These are phyloP conservation scores for Chlamydomonas sphaeroides DNA, from an alignment of 139 green algal species.

Conservation along the genomic window DNA sequence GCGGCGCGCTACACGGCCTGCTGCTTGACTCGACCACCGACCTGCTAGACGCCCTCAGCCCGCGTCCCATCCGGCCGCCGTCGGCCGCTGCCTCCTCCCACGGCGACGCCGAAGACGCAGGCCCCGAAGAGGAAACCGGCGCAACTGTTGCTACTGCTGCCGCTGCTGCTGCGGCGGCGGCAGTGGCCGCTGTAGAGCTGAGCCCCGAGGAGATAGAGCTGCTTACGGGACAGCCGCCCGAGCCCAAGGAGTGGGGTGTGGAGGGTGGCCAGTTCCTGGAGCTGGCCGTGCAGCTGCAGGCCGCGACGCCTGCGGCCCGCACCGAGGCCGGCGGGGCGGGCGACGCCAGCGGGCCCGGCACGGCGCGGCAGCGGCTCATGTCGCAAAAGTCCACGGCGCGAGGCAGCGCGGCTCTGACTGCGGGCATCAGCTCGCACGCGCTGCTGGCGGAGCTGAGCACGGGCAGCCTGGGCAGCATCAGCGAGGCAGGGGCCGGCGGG, in stretches of 20 bases:
- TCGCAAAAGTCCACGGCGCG: too few species aligned
- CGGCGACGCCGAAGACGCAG: too few species aligned
- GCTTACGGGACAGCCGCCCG: not conserved
- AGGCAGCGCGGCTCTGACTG: too few species aligned
- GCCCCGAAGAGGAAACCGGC: too few species aligned
- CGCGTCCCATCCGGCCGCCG: not conserved
- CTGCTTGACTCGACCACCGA: slow-evolving; percentile 54
- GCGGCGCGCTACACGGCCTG: slow-evolving; percentile 68
- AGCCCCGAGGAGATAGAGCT: not conserved
- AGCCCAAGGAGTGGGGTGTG: slow-evolving; percentile 5
- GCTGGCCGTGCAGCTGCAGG: not conserved
- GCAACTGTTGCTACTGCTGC: too few species aligned
- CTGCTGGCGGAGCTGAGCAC: not conserved
- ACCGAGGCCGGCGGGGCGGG: too few species aligned
- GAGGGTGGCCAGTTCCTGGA: slow-evolving; percentile 21
- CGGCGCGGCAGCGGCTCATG: too few species aligned
- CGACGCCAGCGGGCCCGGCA: too few species aligned
- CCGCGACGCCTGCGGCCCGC: too few species aligned
- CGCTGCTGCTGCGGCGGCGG: not conserved
- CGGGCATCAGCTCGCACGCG: too few species aligned
- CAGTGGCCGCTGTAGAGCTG: not conserved
- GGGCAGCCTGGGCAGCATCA: not conserved
- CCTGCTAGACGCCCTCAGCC: slow-evolving; percentile 48
- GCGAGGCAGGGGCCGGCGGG: not conserved
- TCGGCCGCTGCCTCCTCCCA: not conserved